A percentile compares a stretch with the other conserved stretches of the same genome.
phyloP scores from a whole-genome alignment of 1,284 basidiomycete genomes.

The Moesziomyces sp. region DNA sequence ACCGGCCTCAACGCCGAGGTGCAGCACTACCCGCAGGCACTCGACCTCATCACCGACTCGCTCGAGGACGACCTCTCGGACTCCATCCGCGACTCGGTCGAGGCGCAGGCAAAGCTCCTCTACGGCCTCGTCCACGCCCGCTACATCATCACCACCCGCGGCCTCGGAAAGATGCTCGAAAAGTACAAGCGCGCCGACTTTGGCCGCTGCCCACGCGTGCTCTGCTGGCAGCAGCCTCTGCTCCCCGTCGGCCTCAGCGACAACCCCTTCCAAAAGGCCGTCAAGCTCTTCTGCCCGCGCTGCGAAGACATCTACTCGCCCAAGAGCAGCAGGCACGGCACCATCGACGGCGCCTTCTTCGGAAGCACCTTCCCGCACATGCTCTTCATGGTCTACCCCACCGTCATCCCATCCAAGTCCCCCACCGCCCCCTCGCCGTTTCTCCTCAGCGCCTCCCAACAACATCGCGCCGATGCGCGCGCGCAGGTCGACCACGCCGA shows the following conservation, averaged over 20 bases:
- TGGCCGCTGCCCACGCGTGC: conserved; percentile 64
- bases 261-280: conserved; percentile 64
- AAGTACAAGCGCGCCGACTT: conserved; percentile 67
- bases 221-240: conserved; percentile 65
- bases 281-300: conserved; percentile 66
- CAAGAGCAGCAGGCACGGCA: conserved; percentile 65
- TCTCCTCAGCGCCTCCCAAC: conserved; percentile 34
- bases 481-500: conserved; percentile 71
- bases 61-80: conserved; percentile 65
- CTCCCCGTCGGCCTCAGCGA: conserved; percentile 65
- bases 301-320: conserved; percentile 67
- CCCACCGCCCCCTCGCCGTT: conserved; percentile 56
- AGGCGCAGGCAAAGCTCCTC: conserved; percentile 64
- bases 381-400: conserved; percentile 75
- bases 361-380: conserved; percentile 67
- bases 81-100: conserved; percentile 60
- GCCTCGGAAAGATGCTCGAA: conserved; percentile 67
- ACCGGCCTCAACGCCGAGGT: conserved; percentile 97
- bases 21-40: conserved; percentile 89
- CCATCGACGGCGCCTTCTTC: conserved; percentile 68
- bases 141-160: conserved; percentile 65
- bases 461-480: conserved; percentile 26
- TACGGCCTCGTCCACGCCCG: conserved; percentile 66
- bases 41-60: conserved; percentile 86
- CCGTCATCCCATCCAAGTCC: conserved; percentile 73